Evolutionary conservation across 129 eudicot species (phyloP).

Genomic region (Arctium minus): DNA sequence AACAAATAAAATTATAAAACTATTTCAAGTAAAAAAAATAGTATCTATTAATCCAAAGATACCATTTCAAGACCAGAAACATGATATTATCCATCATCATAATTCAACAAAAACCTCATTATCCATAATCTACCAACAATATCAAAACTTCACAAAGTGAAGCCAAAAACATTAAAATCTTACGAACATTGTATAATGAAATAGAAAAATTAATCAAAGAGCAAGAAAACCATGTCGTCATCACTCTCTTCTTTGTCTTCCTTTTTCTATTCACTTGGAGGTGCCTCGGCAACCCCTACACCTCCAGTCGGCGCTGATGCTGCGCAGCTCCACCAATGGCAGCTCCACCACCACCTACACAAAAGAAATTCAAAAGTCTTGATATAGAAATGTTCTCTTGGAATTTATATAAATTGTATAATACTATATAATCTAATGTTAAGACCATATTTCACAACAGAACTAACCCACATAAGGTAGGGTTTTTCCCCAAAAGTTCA

Average conservation of each 20-base stretch:
- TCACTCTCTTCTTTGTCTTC: constrained; percentile 66
- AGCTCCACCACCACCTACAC: constrained; percentile 50
- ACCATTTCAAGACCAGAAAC: not conserved
- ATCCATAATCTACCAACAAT: too few species aligned
- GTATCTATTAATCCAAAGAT: not conserved
- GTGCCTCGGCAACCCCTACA: constrained; percentile 59
- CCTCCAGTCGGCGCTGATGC: constrained; percentile 57
- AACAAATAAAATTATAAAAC: too few species aligned
- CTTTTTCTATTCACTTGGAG: constrained; percentile 72
- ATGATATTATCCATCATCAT: not conserved
- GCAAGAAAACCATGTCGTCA: constrained; percentile 74
- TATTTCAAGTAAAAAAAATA: too few species aligned
- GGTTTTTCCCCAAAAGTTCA: too few species aligned
- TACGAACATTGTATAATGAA: not conserved
- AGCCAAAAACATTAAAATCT: not conserved
- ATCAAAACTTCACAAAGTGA: too few species aligned
- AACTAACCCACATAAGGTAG: too few species aligned
- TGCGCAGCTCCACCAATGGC: constrained; percentile 59
- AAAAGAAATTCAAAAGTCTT: not conserved
- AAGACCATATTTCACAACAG: too few species aligned
- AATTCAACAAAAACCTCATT: not conserved
- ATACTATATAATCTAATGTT: too few species aligned
- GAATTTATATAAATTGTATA: not conserved
- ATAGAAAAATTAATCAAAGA: constrained; percentile 49
- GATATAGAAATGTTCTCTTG: not conserved